Conservation (phyloP, 163 green algal species). For the Chloromonas sp. region DNA sequence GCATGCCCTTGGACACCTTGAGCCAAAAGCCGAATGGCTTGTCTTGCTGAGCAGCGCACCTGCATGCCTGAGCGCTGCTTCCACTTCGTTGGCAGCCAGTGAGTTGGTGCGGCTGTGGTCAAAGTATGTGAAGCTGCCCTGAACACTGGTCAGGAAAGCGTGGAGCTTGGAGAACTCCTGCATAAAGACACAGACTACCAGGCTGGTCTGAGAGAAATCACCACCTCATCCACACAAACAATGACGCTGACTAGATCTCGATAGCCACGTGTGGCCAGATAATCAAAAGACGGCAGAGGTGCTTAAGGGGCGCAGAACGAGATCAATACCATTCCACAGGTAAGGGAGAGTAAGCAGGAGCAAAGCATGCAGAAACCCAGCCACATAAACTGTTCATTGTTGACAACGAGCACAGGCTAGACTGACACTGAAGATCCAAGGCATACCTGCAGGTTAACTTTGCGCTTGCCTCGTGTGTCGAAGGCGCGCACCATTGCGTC, state of each 20-base stretch:
- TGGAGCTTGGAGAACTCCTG: slow-evolving; percentile 49
- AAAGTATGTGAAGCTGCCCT: slow-evolving; percentile 37
- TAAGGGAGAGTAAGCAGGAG: neutral
- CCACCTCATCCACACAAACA: neutral
- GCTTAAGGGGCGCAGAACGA: neutral
- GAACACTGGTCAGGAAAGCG: slow-evolving; percentile 36
- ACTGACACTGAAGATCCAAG: no score
- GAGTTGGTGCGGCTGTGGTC: slow-evolving; percentile 36
- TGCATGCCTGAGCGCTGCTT: slow-evolving; percentile 42
- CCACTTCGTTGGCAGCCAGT: slow-evolving; percentile 44
- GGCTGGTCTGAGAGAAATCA: no score
- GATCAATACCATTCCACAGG: neutral
- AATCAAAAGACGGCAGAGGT: neutral
- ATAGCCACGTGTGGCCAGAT: neutral
- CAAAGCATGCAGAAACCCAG: neutral
- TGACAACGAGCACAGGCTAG: no score
- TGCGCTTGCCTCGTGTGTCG: neutral
- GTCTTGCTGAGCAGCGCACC: slow-evolving; percentile 6
- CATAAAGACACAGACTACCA: neutral
- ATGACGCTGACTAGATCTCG: neutral
- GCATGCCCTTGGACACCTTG: no score
- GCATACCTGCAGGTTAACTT: neutral
- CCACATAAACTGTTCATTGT: neutral
- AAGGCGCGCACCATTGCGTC: neutral
- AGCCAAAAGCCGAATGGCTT: no score